Evolutionary conservation across 2,329 filamentous ascomycete species (phyloP), one percentile per base, ranked within the genome.

Genomic region (Fusarium euwallaceae): DNA sequence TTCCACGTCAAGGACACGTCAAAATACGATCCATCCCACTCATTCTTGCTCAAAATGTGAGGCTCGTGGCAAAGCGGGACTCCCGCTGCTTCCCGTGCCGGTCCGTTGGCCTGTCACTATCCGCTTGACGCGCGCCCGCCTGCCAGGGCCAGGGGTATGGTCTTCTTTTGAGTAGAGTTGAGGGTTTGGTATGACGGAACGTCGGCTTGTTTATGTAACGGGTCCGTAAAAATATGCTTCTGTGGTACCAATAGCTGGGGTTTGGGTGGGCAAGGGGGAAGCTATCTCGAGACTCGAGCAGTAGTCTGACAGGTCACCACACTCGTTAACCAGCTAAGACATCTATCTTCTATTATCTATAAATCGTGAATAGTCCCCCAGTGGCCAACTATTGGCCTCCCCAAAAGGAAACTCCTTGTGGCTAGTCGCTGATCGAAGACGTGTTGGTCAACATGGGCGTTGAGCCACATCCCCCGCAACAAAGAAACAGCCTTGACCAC

Each of bases 41-140:
- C 73, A 75, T 74, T 74, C 73, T 67, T 75, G 73, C 73, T 75
- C 73, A 74, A 24, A 34, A 34, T 34, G 32, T 34, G 32, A 34
- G 11, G 32, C 32, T 34, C 20, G 48, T 53, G 48, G 48, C 48
- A 53, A 53, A 17, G 24, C 48, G 24, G 24, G 48, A 53, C 17
- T 32, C 27, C 48, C 48, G 48, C 48, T 27, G 16, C 48, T 55
- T 32, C 27, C 48, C 48, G 27, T 53, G 24, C 48, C 48, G 48
- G 48, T 55, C 48, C 48, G 48, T 20, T 20, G n/a, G 17, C 11
- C 24, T 20, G 48, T 53, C 48, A 53, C 48, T 20, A 55, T 55
- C 48, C 27, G 48, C 24, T 4, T 51, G 22, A 29, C 24, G 16
- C 24, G 16, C 45, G 16, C 45, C 45, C 45, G 16, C 16, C 45